A percentile compares a stretch with the other conserved stretches of the same genome.
Evolutionary conservation across 805 yeast species (phyloP).

Genomic region (Cyberlindnera maritima): DNA sequence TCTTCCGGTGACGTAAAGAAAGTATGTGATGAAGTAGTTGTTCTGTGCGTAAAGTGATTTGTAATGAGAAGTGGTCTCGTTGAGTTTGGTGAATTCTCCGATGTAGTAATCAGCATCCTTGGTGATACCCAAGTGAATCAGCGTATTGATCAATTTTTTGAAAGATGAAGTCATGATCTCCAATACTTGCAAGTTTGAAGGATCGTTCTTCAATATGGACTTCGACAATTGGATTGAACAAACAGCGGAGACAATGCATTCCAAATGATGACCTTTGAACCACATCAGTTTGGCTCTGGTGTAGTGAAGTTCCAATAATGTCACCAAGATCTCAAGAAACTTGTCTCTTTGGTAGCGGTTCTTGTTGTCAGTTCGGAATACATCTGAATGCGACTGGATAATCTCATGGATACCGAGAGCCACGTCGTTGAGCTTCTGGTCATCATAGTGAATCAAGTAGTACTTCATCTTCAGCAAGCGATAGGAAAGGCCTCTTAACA

Average conservation of each 20-base stretch:
- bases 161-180: constrained; percentile 37
- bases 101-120: constrained; percentile 57
- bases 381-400: not conserved
- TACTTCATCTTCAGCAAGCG: constrained; percentile 18
- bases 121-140: constrained; percentile 50
- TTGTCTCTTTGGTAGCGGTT: constrained; percentile 7
- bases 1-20: constrained; percentile 19
- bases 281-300: constrained; percentile 19
- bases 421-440: constrained; percentile 8
- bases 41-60: constrained; percentile 17
- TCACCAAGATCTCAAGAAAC: constrained; percentile 10
- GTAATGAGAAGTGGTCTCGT: constrained; percentile 15
- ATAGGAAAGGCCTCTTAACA: constrained; percentile 8
- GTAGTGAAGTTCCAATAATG: constrained; percentile 18
- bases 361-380: constrained; percentile 17
- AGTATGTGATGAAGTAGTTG: constrained; percentile 23
- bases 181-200: constrained; percentile 31
- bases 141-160: constrained; percentile 35
- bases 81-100: constrained; percentile 40
- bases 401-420: constrained; percentile 4
- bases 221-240: constrained; percentile 49
- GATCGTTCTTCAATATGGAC: constrained; percentile 46
- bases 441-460: constrained; percentile 15
- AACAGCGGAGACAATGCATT: constrained; percentile 38
- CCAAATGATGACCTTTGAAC: constrained; percentile 22